Percentiles rank a stretch among this genome's conserved stretches.
Evolutionary conservation across 805 yeast species (phyloP).

Genomic region (Middelhovenomyces tepae): DNA sequence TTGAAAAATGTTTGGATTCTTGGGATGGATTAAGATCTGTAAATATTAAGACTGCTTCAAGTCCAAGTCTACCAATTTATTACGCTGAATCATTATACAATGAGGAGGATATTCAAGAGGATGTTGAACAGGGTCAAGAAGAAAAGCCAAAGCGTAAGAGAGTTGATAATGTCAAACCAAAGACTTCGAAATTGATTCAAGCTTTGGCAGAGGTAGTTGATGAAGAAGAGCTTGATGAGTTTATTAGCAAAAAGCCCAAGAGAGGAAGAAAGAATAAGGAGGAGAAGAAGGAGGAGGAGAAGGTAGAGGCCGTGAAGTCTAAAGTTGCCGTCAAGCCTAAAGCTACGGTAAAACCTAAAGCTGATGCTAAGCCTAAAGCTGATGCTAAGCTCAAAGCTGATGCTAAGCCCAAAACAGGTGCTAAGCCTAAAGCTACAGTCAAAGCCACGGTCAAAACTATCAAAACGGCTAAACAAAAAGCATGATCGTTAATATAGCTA

Average conservation of each 20-base stretch:
- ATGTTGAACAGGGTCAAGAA: constrained; percentile 30
- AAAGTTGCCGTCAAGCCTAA: no score
- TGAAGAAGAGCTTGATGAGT: constrained; percentile 54
- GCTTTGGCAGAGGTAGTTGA: constrained; percentile 79
- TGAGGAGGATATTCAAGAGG: constrained; percentile 41
- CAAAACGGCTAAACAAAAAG: constrained; percentile 5
- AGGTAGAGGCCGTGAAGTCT: no score
- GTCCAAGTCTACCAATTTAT: constrained; percentile 82
- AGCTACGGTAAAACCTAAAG: constrained; percentile 1
- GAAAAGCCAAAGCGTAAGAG: constrained; percentile 21
- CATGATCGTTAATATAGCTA: constrained; percentile 1
- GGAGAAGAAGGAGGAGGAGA: constrained; percentile 7
- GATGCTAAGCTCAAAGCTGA: constrained; percentile 11
- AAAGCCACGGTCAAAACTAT: constrained; percentile 1
- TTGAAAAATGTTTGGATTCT: constrained; percentile 16
- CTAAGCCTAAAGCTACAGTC: no score
- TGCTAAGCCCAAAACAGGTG: constrained; percentile 1
- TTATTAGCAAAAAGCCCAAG: constrained; percentile 52
- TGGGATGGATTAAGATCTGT: constrained; percentile 29
- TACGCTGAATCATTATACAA: constrained; percentile 45
- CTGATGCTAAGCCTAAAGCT: constrained; percentile 25
- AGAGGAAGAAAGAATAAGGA: constrained; percentile 5
- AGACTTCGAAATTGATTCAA: constrained; percentile 55
- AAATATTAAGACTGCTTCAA: constrained; percentile 59
- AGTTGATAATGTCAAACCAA: constrained; percentile 24